Percentiles rank a stretch among this genome's conserved stretches.
phyloP scores from a whole-genome alignment of 1,284 basidiomycete genomes.

The Leucoagaricus sp. region DNA sequence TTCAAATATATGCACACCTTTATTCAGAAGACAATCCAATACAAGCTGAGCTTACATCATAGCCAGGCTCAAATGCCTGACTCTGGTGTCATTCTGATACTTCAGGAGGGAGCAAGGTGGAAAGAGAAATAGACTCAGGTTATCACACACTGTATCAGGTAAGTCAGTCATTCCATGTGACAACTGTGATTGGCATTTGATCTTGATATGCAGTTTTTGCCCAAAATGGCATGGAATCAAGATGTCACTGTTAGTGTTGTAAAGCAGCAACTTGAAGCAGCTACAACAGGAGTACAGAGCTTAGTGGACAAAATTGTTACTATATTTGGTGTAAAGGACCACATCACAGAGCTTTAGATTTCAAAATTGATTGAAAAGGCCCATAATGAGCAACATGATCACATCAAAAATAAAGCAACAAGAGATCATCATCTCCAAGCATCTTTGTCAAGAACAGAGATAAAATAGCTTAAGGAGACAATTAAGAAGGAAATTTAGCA shows the following conservation, averaged over 20 bases:
- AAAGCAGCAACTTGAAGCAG: background rate
- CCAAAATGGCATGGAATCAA: background rate
- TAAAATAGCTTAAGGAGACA: background rate
- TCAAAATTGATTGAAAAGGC: background rate
- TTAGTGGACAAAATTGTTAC: background rate
- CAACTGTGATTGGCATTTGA: background rate
- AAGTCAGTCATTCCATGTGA: background rate
- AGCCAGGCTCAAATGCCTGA: background rate
- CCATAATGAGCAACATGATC: background rate
- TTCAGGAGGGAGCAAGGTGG: background rate
- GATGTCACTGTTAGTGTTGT: background rate
- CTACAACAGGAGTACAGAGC: background rate
- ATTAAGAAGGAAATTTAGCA: slow-evolving; percentile 3
- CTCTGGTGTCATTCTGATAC: background rate
- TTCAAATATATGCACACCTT: slow-evolving; percentile 20
- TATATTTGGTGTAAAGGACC: background rate
- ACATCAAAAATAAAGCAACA: background rate
- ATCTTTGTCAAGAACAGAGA: background rate
- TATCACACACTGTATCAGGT: slow-evolving; percentile 4
- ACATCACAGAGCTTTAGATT: background rate
- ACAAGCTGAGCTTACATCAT: slow-evolving; percentile 2
- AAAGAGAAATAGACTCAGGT: background rate
- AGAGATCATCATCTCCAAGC: background rate
- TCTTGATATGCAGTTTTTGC: background rate
- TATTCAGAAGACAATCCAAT: slow-evolving; percentile 1